Base-by-base conservation (phyloP, 305 asterid species). In the Nicotiana rustica region DNA sequence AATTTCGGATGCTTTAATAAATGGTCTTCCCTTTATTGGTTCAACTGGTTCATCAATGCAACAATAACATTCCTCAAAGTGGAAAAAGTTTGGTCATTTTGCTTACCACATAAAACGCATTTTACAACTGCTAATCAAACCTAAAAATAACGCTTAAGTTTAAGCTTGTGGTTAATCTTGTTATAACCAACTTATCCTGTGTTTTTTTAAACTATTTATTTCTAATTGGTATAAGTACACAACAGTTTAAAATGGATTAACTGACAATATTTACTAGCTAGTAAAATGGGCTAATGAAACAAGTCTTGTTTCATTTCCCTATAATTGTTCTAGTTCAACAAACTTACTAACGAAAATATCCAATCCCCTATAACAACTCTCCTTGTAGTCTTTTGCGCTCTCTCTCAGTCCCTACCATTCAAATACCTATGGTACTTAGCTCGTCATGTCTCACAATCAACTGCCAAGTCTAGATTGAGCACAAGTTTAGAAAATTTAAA, bases 241-340 rank as follows among this genome's bases (percentile, higher is more conserved):
- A 25, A 25, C 1, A 52, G 12, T 52, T 52, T 52, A 52, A 2
- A 13, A 10, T 52, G 17, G 12, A 4, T 12, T 52, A 2, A 52
- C 2, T 4, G 57, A 3, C 15, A 52, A 52, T 52, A 52, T 10
- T 17, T 18, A 25, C 25, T 25, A 15, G 56, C 49, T 38, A 41
- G 10, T 36, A 55, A 33, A 14, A 70, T 52, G 59, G 13, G 55
- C 10, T 41, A 41, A 41, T 25, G 29, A 62, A 80, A 81, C 87
- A 67, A 85, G 81, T 77, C 78, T 18, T 52, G 17, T 52, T 52
- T 52, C 57, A 60, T 47, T 36, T 9, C 57, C 70, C 81, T 38
- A 10, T 18, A 70, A 15, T 67, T 68, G 84, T 73, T 85, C 56
- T 67, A 44, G 86, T 68, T 80, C 82, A 86, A 80, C 84, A 25